These are phyloP conservation scores for Typha latifolia DNA, from an alignment of 176 grass and related monocot species.

Conservation along the genomic window DNA sequence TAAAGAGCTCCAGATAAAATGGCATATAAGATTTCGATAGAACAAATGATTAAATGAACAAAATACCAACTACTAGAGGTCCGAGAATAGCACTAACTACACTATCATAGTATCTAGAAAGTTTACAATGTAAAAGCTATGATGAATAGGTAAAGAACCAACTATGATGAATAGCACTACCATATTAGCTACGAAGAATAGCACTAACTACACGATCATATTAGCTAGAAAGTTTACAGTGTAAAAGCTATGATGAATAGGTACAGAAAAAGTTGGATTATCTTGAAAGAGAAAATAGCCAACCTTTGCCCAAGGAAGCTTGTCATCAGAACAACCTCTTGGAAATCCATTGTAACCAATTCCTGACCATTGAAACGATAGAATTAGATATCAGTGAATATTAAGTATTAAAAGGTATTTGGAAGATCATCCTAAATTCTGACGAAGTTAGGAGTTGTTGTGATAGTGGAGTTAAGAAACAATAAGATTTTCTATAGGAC, in stretches of 20 bases:
- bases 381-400: constrained; percentile 12
- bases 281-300: constrained; percentile 8
- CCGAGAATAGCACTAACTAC: not conserved
- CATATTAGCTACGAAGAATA: no score
- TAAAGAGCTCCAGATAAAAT: not conserved
- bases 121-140: no score
- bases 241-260: no score
- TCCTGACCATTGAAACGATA: constrained; percentile 41
- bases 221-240: no score
- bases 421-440: not conserved
- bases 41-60: not conserved
- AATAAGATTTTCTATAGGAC: no score
- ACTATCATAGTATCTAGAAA: no score
- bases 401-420: not conserved
- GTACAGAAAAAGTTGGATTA: not conserved
- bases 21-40: not conserved
- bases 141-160: not conserved
- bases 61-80: not conserved
- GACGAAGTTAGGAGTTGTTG: not conserved
- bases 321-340: constrained; percentile 94
- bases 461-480: no score
- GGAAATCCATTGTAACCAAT: constrained; percentile 98
- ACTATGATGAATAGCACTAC: no score
- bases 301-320: constrained; percentile 98
- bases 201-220: not conserved